These are phyloP conservation scores for Diaporthe citriasiana DNA, from an alignment of 2,329 filamentous ascomycete genomes.

Conservation along the genomic window DNA sequence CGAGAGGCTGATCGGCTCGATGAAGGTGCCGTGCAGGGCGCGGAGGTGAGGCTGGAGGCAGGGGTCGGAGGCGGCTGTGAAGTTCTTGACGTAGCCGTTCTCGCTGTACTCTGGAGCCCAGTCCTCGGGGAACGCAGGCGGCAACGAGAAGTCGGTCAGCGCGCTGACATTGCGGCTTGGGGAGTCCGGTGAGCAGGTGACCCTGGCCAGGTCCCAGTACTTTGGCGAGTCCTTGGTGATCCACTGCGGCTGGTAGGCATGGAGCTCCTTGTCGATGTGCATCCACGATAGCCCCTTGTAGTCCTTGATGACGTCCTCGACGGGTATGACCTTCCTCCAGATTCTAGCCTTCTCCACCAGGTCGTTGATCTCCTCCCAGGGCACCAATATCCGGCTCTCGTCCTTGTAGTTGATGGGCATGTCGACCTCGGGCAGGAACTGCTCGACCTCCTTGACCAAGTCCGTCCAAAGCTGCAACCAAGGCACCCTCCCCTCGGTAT, in stretches of 20 bases:
- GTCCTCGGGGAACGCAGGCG: constrained; percentile 43
- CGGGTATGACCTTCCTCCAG: constrained; percentile 58
- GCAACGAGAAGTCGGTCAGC: constrained; percentile 53
- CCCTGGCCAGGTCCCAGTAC: constrained; percentile 72
- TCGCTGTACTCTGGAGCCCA: constrained; percentile 50
- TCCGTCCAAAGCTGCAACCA: constrained; percentile 64
- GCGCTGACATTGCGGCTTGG: constrained; percentile 58
- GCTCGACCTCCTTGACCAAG: constrained; percentile 65
- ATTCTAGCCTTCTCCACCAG: constrained; percentile 63
- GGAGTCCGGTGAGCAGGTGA: constrained; percentile 70
- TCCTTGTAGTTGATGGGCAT: constrained; percentile 77
- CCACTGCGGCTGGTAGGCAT: constrained; percentile 63
- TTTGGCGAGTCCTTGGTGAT: constrained; percentile 56
- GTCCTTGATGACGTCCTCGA: constrained; percentile 59
- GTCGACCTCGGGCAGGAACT: constrained; percentile 73
- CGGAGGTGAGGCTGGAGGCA: constrained; percentile 66
- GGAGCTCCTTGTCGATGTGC: constrained; percentile 49
- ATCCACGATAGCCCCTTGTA: constrained; percentile 58
- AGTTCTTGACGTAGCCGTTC: constrained; percentile 67
- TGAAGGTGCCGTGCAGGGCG: constrained; percentile 66
- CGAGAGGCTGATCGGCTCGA: constrained; percentile 63
- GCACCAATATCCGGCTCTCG: constrained; percentile 73
- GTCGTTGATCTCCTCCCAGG: constrained; percentile 68
- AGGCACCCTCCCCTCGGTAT: constrained; percentile 56
- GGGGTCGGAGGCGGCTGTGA: constrained; percentile 66